Base-by-base conservation (phyloP, 306 rosid genomes). In the Quercus gilva region DNA sequence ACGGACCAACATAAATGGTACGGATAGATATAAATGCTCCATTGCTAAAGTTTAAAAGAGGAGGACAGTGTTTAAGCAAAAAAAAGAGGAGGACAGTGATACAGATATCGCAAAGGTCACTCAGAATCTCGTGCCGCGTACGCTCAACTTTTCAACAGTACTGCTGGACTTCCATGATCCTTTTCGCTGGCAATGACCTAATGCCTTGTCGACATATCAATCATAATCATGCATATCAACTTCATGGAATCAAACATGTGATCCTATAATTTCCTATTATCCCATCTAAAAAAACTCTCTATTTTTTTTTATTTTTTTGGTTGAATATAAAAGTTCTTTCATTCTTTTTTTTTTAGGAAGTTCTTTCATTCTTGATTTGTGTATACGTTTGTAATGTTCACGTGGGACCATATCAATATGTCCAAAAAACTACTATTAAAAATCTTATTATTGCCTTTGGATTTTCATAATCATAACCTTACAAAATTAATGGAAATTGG, bases 351-450 rank as follows among this genome's bases (percentile, higher is more conserved):
- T n/a, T n/a, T n/a, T n/a, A n/a, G n/a, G n/a, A 72, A 64, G 4
- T 26, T 58, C 18, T 21, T 68, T 70, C 80, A 79, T 76, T 68
- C 3, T 79, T 76, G 75, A 60, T 76, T 79, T 71, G 55, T 69
- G 15, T 60, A 28, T 45, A 79, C 78, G 75, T 49, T 12, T 13
- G 53, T 25, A 23, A 85, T 58, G 49, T 14, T 29, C 26, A 13
- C 51, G 45, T 52, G 86, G 86, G 71, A 76, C 82, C 72, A 61
- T 64, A 11, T 77, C 82, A 67, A 61, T 64, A n/a, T 74, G 12
- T 74, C 77, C n/a, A 49, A 74, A 75, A 41, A 20, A 1, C 3
- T 0, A 43, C 17, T 4, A 21, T 61, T 5, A 33, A 49, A 10
- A 49, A 49, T 12, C 58, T 11, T 26, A 76, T 81, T 35, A 35